Base-by-base conservation (phyloP, 495 filamentous ascomycete genomes). In the Aspergillus indologenus region DNA sequence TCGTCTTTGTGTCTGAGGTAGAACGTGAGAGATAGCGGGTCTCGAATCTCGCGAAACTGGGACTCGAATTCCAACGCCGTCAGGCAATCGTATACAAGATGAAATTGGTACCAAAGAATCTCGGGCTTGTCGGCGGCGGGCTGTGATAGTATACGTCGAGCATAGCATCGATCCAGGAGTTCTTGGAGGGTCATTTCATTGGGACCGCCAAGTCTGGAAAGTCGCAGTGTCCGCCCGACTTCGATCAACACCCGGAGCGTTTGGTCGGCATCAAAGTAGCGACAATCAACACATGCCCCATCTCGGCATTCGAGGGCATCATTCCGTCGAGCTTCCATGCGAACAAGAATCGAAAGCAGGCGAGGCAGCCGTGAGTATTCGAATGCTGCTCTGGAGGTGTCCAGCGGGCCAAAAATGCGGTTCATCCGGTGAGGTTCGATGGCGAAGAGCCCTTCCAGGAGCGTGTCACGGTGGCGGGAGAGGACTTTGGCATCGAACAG, bases 381-480 rank as follows among this genome's bases (percentile, higher is more conserved):
- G 8, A 49, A 49, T 11, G 7, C 4, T 1, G 46, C 46, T 24
- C 46, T 2, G 1, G 46, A 49, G 22, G 21, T 1, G 7, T 49
- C 46, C 19, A 47, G 5, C 22, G 19, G n/a, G 12, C 46, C 20
- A 24, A 12, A 20, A 3, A 49, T 12, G 12, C 14, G 19, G 1
- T 49, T 24, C 46, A 49, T 23, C 17, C 47, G 47, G 4, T 50
- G 17, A 2, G 12, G 3, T 21, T 50, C 47, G 8, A 29, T 26
- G 47, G 47, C 22, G 47, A 50, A 50, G 47, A 50, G 19, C 47
- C 21, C 47, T 50, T 50, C 47, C 15, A 50, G 7, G 11, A 50
- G 21, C n/a, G 8, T 21, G 14, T 50, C 47, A 15, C 47, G 47
- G 26, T 50, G 15, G 3, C 6, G 19, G 12, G 22, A 9, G 11